Evolutionary conservation across 2,329 filamentous ascomycete species (phyloP), one percentile per base, ranked within the genome.

Genomic region (Colletotrichum acutatum): DNA sequence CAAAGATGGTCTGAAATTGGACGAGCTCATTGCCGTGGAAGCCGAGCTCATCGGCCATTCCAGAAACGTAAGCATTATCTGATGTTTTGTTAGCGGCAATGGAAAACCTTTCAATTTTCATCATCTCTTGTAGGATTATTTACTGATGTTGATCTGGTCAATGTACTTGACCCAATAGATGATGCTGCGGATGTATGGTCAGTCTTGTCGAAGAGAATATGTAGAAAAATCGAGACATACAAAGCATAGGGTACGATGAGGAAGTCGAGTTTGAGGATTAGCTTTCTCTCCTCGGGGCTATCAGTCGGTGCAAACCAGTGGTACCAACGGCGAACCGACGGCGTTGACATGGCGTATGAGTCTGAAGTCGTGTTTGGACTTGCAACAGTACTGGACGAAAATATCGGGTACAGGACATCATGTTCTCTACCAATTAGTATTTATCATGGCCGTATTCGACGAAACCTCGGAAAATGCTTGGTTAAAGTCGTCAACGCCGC

Each of bases 111-210:
- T 2, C 2, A 30, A 34, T 1, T 6, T 7, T 3, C n/a, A n/a
- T n/a, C n/a, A n/a, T n/a, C 1, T 16, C 12, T 22, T 11, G 32
- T 16, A 28, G 9, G 6, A 5, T 46, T 14, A 22, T 46, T 24
- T 74, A 89, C 86, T 89, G 62, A 89, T 82, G 67, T 89, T 89
- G 4, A 85, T 80, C 74, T 89, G 87, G 74, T 89, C 87, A 9
- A 90, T 84, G 71, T 89, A 88, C 77, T 89, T 90, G 63, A 86
- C 84, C 85, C 87, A 90, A 74, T 89, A 90, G 0, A 85, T 83
- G 2, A 90, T 78, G 57, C 57, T 59, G n/a, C 24, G n/a, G n/a
- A 14, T 22, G 22, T 22, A 22, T 49, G 19, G 8, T 49, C 19
- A 49, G 42, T n/a, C 19, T 22, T 22, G 42, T 11, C 8, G 3